Evolutionary conservation across 2,329 filamentous ascomycete genomes (phyloP).

Genomic region (Taxawa tesnikishii): DNA sequence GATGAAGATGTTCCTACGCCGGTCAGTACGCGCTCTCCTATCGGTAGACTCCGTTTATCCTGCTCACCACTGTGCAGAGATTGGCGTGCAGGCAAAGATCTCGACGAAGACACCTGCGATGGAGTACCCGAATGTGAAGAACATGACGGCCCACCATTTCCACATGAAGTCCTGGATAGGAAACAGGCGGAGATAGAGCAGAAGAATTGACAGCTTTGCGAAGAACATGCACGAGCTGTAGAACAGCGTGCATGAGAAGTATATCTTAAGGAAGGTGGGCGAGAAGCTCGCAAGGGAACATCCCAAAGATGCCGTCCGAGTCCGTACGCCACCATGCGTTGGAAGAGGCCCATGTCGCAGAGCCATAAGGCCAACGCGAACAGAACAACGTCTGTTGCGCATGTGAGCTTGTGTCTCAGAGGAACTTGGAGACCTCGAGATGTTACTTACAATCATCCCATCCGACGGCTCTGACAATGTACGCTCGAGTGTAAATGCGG

Average conservation of each 20-base stretch:
- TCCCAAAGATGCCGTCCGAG: slow-evolving; percentile 5
- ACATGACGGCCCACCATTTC: slow-evolving; percentile 1
- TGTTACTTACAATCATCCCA: slow-evolving; percentile 6
- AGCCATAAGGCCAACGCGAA: slow-evolving; percentile 3
- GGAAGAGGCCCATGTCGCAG: slow-evolving; percentile 2
- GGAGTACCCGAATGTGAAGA: slow-evolving; percentile 5
- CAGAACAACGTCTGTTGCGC: slow-evolving; percentile 2
- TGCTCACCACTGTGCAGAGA: slow-evolving; percentile 5
- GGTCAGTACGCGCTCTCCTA: too few relatives aligned
- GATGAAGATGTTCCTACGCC: background rate
- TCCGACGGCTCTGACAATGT: slow-evolving; percentile 2
- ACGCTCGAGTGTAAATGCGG: slow-evolving; percentile 3
- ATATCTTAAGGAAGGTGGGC: background rate
- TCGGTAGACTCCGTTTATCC: too few relatives aligned
- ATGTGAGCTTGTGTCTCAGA: too few relatives aligned
- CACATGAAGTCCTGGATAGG: slow-evolving; percentile 2
- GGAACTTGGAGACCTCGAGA: background rate
- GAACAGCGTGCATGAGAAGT: slow-evolving; percentile 1
- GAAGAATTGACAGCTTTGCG: slow-evolving; percentile 6
- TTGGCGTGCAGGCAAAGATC: slow-evolving; percentile 4
- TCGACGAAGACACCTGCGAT: slow-evolving; percentile 1
- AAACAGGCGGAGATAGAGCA: slow-evolving; percentile 6
- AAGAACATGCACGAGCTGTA: slow-evolving; percentile 12
- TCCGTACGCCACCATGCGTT: background rate
- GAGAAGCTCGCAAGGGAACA: slow-evolving; percentile 1